Evolutionary conservation across 345 rosid species (phyloP).

Genomic region (Citrus trifoliata): DNA sequence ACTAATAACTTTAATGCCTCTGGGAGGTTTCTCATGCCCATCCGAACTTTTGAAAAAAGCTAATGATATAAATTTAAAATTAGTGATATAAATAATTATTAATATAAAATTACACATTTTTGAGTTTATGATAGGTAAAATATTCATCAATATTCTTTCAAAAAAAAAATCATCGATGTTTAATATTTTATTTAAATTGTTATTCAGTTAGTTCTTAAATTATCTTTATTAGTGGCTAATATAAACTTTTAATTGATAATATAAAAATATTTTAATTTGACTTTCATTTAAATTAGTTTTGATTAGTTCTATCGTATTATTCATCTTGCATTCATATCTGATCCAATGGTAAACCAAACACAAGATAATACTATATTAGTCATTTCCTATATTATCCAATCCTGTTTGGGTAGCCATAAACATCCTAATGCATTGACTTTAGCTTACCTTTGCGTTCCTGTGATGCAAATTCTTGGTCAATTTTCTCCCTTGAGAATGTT

Average conservation of each 20-base stretch:
- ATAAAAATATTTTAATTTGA: background rate
- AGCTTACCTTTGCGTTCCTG: background rate
- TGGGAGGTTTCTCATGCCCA: too few species aligned
- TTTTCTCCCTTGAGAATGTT: background rate
- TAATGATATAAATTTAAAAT: too few species aligned
- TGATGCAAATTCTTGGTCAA: background rate
- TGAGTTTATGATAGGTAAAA: background rate
- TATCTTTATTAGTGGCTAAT: background rate
- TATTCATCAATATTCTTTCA: background rate
- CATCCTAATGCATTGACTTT: background rate
- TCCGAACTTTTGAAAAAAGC: too few species aligned
- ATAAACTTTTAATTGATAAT: background rate
- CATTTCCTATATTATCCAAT: background rate
- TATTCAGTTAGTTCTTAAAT: background rate
- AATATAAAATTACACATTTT: too few species aligned
- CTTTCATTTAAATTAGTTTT: background rate
- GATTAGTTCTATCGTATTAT: background rate
- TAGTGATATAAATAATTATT: background rate
- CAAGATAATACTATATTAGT: background rate
- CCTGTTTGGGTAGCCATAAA: background rate
- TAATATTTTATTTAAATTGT: background rate
- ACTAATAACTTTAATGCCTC: background rate
- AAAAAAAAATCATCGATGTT: background rate
- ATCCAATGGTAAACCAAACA: background rate
- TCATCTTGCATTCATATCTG: background rate